A percentile compares a stretch with the other conserved stretches of the same genome.
These are phyloP conservation scores for Cupressus sempervirens DNA, from an alignment of 75 land plant genomes.

Conservation along the genomic window DNA sequence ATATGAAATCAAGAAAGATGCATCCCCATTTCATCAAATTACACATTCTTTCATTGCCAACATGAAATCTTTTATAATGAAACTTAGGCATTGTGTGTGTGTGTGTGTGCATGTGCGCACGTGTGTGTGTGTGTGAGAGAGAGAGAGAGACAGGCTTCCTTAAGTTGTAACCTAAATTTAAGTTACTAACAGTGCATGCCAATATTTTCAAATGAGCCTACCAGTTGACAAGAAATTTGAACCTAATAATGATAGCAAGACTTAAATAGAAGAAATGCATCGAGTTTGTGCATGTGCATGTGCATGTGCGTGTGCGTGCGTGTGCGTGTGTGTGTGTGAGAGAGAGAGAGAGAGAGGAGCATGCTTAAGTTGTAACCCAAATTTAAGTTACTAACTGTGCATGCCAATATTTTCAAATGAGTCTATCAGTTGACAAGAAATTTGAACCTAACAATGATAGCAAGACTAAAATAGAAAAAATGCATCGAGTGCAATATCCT, in stretches of 20 bases:
- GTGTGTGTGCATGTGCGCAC: too few relatives aligned
- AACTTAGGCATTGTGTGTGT: background rate
- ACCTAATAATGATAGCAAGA: background rate
- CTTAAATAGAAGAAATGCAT: background rate
- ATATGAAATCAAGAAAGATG: background rate
- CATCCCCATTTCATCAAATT: background rate
- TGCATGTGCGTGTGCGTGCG: too few relatives aligned
- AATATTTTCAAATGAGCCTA: background rate
- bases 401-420: background rate
- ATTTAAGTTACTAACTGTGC: background rate
- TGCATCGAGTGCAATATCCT: background rate
- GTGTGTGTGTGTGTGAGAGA: too few relatives aligned
- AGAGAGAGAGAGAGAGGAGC: too few relatives aligned
- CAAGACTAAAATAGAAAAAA: background rate
- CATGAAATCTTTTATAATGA: background rate
- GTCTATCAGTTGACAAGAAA: background rate
- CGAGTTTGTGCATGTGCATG: too few relatives aligned
- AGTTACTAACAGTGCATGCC: background rate
- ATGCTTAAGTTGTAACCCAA: background rate
- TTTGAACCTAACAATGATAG: background rate
- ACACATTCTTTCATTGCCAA: background rate
- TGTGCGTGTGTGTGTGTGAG: too few relatives aligned
- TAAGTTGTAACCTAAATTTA: background rate
- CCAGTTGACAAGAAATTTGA: background rate
- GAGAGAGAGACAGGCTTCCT: too few relatives aligned